Base-by-base conservation (phyloP, 306 rosid species). In the Prunus armeniaca region DNA sequence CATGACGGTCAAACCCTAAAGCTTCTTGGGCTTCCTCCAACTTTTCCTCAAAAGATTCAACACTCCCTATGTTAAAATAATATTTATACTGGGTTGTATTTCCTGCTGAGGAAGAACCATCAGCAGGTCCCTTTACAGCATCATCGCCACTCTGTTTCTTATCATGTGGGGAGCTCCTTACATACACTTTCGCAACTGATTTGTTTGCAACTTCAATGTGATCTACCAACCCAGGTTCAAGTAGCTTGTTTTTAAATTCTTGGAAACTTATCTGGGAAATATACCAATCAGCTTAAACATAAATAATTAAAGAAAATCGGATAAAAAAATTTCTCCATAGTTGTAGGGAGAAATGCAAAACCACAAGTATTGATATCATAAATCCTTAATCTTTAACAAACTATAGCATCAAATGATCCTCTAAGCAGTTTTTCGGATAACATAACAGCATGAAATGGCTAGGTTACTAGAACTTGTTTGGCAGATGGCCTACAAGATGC, bases 11-110 rank as follows among this genome's bases (percentile, higher is more conserved):
- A 72, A 90, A 76, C 72, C 91, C 90, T 51, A 95, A 67, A 34
- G 92, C 85, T 79, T 90, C 97, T 82, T 95, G 97, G 22, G 93
- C 96, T 84, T 92, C 99, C 87, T 95, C 96, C 82, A 95, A 81
- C 84, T 95, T 95, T 80, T 92, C 97, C 91, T 92, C 97, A 71
- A 95, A 95, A 67, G 96, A 92, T 67, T 95, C 97, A 20, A 95
- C 84, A 79, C 99, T 95, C 75, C 97, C 97, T 67, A 95, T 95
- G 82, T 87, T 95, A 84, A 92, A 89, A 62, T 75, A 90, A 65
- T 87, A 95, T 82, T 83, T 92, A 78, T 86, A 95, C 57, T 84
- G 93, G 76, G 89, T 87, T 28, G 74, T 67, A 78, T 71, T 80
- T 66, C 87, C 89, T 69, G 51, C 83, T 9, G 83, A 65, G 56